These are phyloP conservation scores for Candida incommunis DNA, from an alignment of 805 yeast genomes.

Conservation along the genomic window DNA sequence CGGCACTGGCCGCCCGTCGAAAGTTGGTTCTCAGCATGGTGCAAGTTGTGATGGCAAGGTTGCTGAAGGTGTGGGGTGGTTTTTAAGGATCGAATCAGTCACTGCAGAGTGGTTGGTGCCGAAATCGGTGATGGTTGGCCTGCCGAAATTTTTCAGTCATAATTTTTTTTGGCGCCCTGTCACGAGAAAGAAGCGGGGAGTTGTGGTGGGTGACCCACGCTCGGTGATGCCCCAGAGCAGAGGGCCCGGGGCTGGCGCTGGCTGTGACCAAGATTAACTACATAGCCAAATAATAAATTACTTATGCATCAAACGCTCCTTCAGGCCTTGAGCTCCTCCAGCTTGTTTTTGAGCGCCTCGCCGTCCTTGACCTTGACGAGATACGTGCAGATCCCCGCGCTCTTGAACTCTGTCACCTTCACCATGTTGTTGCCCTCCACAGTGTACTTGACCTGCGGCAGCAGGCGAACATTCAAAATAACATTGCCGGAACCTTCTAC, in stretches of 20 bases:
- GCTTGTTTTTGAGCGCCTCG: conserved; percentile 29
- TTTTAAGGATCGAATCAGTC: neutral
- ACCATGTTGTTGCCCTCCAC: conserved; percentile 52
- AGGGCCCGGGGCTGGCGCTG: no score
- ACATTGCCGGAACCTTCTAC: conserved; percentile 83
- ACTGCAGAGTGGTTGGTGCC: neutral
- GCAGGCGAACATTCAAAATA: conserved; percentile 51
- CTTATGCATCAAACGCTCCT: no score
- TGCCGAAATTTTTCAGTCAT: conserved; percentile 1
- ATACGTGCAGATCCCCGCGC: conserved; percentile 44
- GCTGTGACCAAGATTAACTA: no score
- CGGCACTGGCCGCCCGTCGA: neutral
- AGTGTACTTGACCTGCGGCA: conserved; percentile 43
- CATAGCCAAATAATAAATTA: no score
- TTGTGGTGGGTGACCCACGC: neutral
- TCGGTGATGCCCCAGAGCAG: no score
- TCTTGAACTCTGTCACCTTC: conserved; percentile 45
- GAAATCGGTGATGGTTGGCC: conserved; percentile 1
- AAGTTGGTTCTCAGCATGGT: neutral
- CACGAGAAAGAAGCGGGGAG: neutral
- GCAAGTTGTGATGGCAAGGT: neutral
- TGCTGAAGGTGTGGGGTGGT: neutral
- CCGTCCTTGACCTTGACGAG: conserved; percentile 72
- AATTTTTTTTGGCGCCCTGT: neutral
- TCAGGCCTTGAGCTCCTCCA: conserved; percentile 18